These are phyloP conservation scores for Strobilomyces confusus DNA, from an alignment of 768 basidiomycete genomes.

Conservation along the genomic window DNA sequence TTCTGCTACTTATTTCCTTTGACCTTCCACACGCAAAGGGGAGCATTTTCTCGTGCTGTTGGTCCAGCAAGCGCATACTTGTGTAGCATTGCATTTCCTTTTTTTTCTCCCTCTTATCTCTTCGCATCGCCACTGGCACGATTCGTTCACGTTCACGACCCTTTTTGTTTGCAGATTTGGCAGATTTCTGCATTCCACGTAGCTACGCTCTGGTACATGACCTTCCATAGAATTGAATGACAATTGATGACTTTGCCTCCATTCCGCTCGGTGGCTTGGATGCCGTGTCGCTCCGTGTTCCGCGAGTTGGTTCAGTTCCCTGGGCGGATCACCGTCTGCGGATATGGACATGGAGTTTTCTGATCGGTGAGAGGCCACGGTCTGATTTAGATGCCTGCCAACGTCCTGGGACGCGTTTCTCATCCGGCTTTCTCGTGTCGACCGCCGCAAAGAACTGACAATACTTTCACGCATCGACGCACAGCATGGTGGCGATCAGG, in stretches of 20 bases:
- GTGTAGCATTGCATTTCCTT: slow-evolving; percentile 36
- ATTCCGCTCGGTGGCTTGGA: slow-evolving; percentile 3
- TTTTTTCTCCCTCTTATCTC: slow-evolving; percentile 11
- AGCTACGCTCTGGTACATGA: slow-evolving; percentile 21
- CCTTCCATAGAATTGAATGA: slow-evolving; percentile 21
- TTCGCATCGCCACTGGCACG: slow-evolving; percentile 12
- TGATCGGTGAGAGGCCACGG: slow-evolving; percentile 1
- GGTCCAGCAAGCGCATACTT: slow-evolving; percentile 26
- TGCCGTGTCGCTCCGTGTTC: background rate
- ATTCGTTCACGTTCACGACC: slow-evolving; percentile 14
- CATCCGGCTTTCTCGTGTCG: background rate
- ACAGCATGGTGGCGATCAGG: background rate
- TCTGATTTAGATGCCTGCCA: background rate
- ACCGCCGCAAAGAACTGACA: background rate
- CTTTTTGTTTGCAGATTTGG: slow-evolving; percentile 24
- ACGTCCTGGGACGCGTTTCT: background rate
- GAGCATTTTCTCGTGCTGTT: slow-evolving; percentile 28
- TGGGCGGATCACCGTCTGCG: slow-evolving; percentile 12
- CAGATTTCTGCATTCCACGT: slow-evolving; percentile 30
- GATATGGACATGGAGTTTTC: background rate
- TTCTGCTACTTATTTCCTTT: slow-evolving; percentile 35
- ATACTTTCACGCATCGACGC: background rate
- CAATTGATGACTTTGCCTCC: slow-evolving; percentile 16
- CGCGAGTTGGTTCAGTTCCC: background rate
- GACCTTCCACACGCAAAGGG: slow-evolving; percentile 35